phyloP scores from a whole-genome alignment of 805 yeast genomes.

The Tetrapisispora namnaoensis region DNA sequence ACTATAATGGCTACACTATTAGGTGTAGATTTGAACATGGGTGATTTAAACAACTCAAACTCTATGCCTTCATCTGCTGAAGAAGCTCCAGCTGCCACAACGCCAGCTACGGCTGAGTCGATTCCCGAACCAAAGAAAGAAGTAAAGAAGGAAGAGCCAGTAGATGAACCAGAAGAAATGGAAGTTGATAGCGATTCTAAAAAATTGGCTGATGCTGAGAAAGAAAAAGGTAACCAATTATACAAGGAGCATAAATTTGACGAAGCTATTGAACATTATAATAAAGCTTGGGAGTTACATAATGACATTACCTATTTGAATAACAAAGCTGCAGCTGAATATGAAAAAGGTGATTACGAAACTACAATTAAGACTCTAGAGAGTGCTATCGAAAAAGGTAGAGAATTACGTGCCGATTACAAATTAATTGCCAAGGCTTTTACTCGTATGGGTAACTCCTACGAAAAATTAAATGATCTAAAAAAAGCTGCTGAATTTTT shows the following conservation, averaged over 20 bases:
- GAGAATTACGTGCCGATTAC: constrained; percentile 85
- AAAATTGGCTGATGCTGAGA: constrained; percentile 54
- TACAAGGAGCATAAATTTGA: constrained; percentile 86
- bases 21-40: constrained; percentile 64
- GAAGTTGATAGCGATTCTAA: constrained; percentile 30
- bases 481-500: constrained; percentile 65
- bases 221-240: constrained; percentile 75
- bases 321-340: constrained; percentile 97
- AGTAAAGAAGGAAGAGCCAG: constrained; percentile 22
- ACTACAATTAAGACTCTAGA: constrained; percentile 73
- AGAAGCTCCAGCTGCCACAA: constrained; percentile 10
- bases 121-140: constrained; percentile 1
- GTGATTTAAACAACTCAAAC: constrained; percentile 22
- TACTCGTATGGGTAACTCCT: constrained; percentile 80
- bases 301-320: constrained; percentile 88
- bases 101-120: constrained; percentile 1
- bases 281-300: constrained; percentile 72
- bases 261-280: constrained; percentile 80
- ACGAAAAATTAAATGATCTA: constrained; percentile 65
- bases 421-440: constrained; percentile 86
- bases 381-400: constrained; percentile 79
- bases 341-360: constrained; percentile 87
- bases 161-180: constrained; percentile 30
- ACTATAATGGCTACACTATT: constrained; percentile 74
- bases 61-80: constrained; percentile 21